A percentile compares a stretch with the other conserved stretches of the same genome.
phyloP scores from a whole-genome alignment of 1,139 yeast genomes.

The Taiozyma sp. region DNA sequence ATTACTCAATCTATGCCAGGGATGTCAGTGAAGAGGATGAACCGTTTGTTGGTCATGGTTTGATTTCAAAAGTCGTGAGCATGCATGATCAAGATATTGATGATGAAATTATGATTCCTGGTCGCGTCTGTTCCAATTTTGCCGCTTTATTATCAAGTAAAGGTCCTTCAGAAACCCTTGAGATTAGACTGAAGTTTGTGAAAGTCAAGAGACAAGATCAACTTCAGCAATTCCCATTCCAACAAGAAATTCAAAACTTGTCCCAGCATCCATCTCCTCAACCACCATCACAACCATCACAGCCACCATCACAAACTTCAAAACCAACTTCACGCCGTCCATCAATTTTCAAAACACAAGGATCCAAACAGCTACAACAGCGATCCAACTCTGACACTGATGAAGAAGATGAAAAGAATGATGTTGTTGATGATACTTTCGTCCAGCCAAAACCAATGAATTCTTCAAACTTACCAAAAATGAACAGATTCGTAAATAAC shows the following conservation, averaged over 20 bases:
- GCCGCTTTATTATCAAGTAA: slow-evolving; percentile 47
- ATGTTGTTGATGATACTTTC: slow-evolving; percentile 1
- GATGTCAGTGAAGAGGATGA: slow-evolving; percentile 74
- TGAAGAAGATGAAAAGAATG: slow-evolving; percentile 15
- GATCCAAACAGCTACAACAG: not conserved
- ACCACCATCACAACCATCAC: slow-evolving; percentile 2
- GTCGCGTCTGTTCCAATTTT: slow-evolving; percentile 68
- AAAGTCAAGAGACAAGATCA: slow-evolving; percentile 24
- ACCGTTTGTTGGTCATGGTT: slow-evolving; percentile 72
- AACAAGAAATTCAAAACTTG: slow-evolving; percentile 2
- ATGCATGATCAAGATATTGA: slow-evolving; percentile 17
- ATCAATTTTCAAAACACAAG: slow-evolving; percentile 3
- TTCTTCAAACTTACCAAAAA: slow-evolving; percentile 11
- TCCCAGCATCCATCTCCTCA: slow-evolving; percentile 4
- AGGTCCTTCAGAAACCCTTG: slow-evolving; percentile 54
- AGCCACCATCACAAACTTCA: too few relatives aligned
- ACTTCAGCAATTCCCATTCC: slow-evolving; percentile 7
- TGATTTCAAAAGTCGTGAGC: slow-evolving; percentile 42
- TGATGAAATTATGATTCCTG: slow-evolving; percentile 46
- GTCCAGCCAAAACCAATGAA: slow-evolving; percentile 5
- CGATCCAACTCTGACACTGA: slow-evolving; percentile 15
- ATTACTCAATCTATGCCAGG: slow-evolving; percentile 67
- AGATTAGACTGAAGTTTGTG: slow-evolving; percentile 56
- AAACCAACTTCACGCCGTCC: slow-evolving; percentile 7
- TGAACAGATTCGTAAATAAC: slow-evolving; percentile 17